Percentiles rank a stretch among this genome's conserved stretches.
Evolutionary conservation across 768 basidiomycete species (phyloP).

Genomic region (Stropharia rugosoannulata): DNA sequence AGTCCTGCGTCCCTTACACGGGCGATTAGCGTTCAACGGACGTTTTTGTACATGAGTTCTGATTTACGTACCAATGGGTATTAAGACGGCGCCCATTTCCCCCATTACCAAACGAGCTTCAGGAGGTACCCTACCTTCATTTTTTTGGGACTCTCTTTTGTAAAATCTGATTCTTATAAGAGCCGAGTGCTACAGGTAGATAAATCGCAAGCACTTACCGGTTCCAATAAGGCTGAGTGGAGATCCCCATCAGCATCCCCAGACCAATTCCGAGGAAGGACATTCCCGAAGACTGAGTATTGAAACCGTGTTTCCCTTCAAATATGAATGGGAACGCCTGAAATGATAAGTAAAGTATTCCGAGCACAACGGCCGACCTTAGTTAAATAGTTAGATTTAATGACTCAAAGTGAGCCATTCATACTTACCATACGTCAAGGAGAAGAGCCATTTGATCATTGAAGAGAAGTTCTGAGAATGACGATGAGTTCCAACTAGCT

Average conservation of each 20-base stretch:
- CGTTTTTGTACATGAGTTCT: conserved; percentile 46
- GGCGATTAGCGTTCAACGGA: neutral
- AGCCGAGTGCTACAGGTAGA: neutral
- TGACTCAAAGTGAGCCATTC: neutral
- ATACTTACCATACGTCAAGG: neutral
- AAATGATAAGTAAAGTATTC: conserved; percentile 36
- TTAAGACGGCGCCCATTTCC: conserved; percentile 63
- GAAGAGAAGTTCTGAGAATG: neutral
- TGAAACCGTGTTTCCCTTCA: conserved; percentile 44
- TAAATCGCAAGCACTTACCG: conserved; percentile 34
- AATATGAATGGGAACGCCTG: conserved; percentile 61
- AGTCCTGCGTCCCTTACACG: conserved; percentile 33
- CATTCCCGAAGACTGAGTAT: conserved; percentile 50
- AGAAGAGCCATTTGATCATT: conserved; percentile 4
- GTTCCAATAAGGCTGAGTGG: conserved; percentile 55
- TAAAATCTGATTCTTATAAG: conserved; percentile 30
- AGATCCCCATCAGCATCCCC: conserved; percentile 51
- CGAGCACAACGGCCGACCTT: conserved; percentile 3
- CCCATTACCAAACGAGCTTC: conserved; percentile 68
- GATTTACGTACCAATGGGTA: conserved; percentile 53
- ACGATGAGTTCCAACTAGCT: neutral
- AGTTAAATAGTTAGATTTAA: neutral
- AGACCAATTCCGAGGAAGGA: conserved; percentile 62
- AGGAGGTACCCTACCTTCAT: conserved; percentile 54
- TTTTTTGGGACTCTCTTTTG: conserved; percentile 31